These are phyloP conservation scores for Protomyces inouyei DNA, from an alignment of 1,139 yeast species.

Conservation along the genomic window DNA sequence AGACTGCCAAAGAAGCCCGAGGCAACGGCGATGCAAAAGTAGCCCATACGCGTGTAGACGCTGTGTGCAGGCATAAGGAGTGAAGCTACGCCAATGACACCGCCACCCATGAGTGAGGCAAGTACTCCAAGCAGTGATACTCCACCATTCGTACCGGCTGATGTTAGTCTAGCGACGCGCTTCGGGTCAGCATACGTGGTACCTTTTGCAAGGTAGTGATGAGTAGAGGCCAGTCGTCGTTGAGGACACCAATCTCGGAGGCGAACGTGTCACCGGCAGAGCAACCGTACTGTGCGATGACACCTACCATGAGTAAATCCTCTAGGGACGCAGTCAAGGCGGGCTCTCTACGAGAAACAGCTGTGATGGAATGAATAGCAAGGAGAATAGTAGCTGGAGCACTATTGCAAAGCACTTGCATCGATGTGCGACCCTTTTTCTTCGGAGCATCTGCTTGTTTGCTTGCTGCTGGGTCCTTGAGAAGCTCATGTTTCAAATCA, in stretches of 20 bases:
- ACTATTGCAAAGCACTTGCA: conserved; percentile 28
- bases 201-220: conserved; percentile 46
- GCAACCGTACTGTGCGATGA: conserved; percentile 43
- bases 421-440: conserved; percentile 29
- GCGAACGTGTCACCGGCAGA: conserved; percentile 51
- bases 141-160: conserved; percentile 49
- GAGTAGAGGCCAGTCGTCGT: conserved; percentile 42
- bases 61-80: conserved; percentile 28
- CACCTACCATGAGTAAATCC: conserved; percentile 40
- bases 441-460: neutral
- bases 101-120: conserved; percentile 45
- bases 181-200: conserved; percentile 36
- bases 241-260: conserved; percentile 48
- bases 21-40: conserved; percentile 38
- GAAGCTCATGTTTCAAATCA: conserved; percentile 29
- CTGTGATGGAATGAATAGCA: neutral
- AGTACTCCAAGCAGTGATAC: conserved; percentile 43
- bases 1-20: conserved; percentile 46
- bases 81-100: conserved; percentile 39
- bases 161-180: neutral
- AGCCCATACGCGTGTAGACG: conserved; percentile 29
- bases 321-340: neutral
- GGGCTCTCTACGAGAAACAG: neutral
- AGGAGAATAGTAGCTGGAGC: conserved; percentile 5
- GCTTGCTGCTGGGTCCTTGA: conserved; percentile 19